These are phyloP conservation scores for Capsella bursapastoris DNA, from an alignment of 345 rosid genomes.

Conservation along the genomic window DNA sequence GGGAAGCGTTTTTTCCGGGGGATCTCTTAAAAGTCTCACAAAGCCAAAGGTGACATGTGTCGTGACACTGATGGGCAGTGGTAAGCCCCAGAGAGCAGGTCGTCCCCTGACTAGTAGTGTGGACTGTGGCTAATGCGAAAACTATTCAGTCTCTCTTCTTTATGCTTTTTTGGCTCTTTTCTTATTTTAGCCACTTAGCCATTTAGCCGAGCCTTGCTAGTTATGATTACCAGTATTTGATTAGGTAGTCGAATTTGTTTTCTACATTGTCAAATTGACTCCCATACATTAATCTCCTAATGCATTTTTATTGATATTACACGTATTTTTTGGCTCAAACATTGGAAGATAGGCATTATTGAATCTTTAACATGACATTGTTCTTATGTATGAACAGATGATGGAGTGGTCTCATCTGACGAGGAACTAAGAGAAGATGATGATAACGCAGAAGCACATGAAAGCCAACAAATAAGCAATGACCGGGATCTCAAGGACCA, in stretches of 20 bases:
- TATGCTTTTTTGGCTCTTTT: slow-evolving; percentile 9
- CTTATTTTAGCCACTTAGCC: slow-evolving; percentile 28
- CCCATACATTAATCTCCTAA: background rate
- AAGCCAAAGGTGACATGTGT: slow-evolving; percentile 30
- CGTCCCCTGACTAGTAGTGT: background rate
- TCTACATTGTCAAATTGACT: background rate
- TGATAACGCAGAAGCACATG: slow-evolving; percentile 52
- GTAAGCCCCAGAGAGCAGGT: slow-evolving; percentile 26
- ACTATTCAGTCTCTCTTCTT: slow-evolving; percentile 16
- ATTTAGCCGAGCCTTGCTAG: slow-evolving; percentile 13
- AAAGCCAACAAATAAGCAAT: slow-evolving; percentile 53
- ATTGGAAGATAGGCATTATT: background rate
- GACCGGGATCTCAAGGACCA: slow-evolving; percentile 71
- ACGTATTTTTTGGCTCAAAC: background rate
- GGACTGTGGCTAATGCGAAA: background rate
- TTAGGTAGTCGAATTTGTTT: background rate
- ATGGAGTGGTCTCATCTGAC: slow-evolving; percentile 65
- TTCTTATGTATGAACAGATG: slow-evolving; percentile 46
- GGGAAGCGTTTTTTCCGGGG: slow-evolving; percentile 44
- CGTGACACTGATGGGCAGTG: slow-evolving; percentile 23
- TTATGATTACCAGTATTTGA: background rate
- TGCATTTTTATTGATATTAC: background rate
- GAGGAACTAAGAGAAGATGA: slow-evolving; percentile 73
- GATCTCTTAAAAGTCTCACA: background rate
- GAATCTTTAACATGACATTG: background rate